These are phyloP conservation scores for Cyanodermella asteris DNA, from an alignment of 2,329 filamentous ascomycete species.

Conservation along the genomic window DNA sequence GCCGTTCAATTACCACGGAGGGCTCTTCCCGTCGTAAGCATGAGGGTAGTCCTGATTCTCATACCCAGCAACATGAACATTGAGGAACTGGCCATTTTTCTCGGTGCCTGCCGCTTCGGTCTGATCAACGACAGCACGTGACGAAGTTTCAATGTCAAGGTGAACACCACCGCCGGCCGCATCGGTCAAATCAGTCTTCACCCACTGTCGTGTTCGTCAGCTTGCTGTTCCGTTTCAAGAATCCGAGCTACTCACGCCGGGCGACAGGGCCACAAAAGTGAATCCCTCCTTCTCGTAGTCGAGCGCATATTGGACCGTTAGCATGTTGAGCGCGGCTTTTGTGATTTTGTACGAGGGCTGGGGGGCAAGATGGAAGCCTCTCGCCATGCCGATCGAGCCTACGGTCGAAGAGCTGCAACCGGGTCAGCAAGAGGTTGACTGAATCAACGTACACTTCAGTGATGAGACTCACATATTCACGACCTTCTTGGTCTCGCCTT, in stretches of 20 bases:
- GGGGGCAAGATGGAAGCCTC: conserved; percentile 9
- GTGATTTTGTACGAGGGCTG: conserved; percentile 21
- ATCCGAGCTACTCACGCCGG: conserved; percentile 18
- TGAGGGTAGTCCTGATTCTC: conserved; percentile 15
- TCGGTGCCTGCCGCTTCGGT: conserved; percentile 16
- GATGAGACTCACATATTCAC: conserved; percentile 19
- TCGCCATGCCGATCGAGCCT: conserved; percentile 18
- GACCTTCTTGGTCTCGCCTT: conserved; percentile 20
- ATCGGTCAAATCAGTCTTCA: conserved; percentile 22
- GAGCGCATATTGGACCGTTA: conserved; percentile 23
- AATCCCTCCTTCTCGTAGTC: conserved; percentile 20
- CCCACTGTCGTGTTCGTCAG: conserved; percentile 16
- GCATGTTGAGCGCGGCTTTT: conserved; percentile 26
- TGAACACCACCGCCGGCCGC: conserved; percentile 18
- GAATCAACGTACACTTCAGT: too few species aligned
- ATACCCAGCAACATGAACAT: conserved; percentile 19
- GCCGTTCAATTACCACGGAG: conserved; percentile 16
- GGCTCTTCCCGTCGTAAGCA: conserved; percentile 16
- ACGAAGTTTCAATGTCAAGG: conserved; percentile 23
- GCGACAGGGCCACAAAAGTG: conserved; percentile 20
- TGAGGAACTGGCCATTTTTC: conserved; percentile 27
- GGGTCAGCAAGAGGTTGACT: conserved; percentile 2
- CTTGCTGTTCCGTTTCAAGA: conserved; percentile 1
- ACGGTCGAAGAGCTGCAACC: conserved; percentile 21
- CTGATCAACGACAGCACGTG: too few species aligned